Evolutionary conservation across 1,284 basidiomycete genomes (phyloP).

Genomic region (Puccinia coronata): DNA sequence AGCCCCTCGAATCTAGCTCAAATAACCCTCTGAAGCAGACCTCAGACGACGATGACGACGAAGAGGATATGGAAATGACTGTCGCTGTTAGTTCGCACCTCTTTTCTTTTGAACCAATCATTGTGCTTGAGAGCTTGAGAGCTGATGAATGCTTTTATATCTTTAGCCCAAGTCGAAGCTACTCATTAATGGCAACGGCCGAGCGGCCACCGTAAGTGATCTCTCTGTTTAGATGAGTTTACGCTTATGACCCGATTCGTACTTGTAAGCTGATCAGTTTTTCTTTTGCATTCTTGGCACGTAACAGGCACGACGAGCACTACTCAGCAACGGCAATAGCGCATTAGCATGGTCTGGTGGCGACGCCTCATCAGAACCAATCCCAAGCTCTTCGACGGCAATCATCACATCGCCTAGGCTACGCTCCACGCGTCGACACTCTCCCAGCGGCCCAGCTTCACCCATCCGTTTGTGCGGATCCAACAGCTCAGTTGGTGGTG

Average conservation of each 20-base stretch:
- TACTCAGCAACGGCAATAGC: neutral
- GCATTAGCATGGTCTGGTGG: neutral
- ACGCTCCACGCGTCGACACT: neutral
- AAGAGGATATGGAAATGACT: slow-evolving; percentile 11
- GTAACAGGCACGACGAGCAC: slow-evolving; percentile 1
- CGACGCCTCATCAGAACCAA: neutral
- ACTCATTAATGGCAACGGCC: neutral
- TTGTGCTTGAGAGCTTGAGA: neutral
- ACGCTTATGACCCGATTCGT: neutral
- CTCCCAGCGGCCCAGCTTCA: slow-evolving; percentile 1
- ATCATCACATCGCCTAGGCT: slow-evolving; percentile 9
- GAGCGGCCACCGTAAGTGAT: slow-evolving; percentile 31
- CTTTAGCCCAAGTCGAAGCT: slow-evolving; percentile 21
- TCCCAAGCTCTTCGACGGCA: neutral
- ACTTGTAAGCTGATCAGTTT: neutral
- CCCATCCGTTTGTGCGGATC: neutral
- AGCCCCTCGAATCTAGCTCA: neutral
- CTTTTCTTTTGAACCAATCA: neutral
- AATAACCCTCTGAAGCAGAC: neutral
- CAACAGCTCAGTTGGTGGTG: slow-evolving; percentile 1
- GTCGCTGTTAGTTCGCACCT: neutral
- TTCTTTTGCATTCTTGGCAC: neutral
- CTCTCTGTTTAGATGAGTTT: neutral
- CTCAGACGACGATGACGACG: slow-evolving; percentile 27
- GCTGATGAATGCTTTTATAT: neutral